phyloP scores from a whole-genome alignment of 2,329 filamentous ascomycete genomes.

The Hymenoscyphus scutula region DNA sequence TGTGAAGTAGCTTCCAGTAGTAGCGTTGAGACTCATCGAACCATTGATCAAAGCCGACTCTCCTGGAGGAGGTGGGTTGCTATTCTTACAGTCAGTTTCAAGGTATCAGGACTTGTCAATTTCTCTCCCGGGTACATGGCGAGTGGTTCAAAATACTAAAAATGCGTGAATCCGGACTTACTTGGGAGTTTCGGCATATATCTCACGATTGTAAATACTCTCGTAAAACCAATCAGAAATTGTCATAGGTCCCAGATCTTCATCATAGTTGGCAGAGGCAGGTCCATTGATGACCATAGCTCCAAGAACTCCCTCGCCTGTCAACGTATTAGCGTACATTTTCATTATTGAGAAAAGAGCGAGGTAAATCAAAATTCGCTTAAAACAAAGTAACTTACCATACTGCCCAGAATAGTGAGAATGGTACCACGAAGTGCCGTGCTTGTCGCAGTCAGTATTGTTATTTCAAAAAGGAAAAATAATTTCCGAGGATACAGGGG shows the following conservation, averaged over 20 bases:
- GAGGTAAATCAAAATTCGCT: constrained; percentile 16
- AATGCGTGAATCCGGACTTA: not conserved
- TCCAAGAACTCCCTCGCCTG: constrained; percentile 30
- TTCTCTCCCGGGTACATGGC: not conserved
- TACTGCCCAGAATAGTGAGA: constrained; percentile 48
- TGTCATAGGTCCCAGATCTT: constrained; percentile 52
- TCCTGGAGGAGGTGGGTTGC: constrained; percentile 5
- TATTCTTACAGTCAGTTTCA: not conserved
- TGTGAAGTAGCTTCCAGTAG: constrained; percentile 19
- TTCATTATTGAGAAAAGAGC: not conserved
- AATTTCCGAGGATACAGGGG: too few species aligned
- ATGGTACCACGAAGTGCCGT: constrained; percentile 59
- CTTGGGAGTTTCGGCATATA: constrained; percentile 17
- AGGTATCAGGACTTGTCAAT: not conserved
- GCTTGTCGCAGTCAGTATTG: too few species aligned
- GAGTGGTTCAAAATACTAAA: too few species aligned
- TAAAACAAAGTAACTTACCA: constrained; percentile 23
- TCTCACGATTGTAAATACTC: constrained; percentile 31
- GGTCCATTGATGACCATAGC: constrained; percentile 60
- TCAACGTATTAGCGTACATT: constrained; percentile 21
- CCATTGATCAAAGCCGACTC: constrained; percentile 24
- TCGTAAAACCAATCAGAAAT: constrained; percentile 19
- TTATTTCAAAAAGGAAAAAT: too few species aligned
- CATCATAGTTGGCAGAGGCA: constrained; percentile 55
- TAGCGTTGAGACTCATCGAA: constrained; percentile 7